Percentiles rank a stretch among this genome's conserved stretches.
phyloP scores from a whole-genome alignment of 768 basidiomycete genomes.

The Kwoniella bestiolae region DNA sequence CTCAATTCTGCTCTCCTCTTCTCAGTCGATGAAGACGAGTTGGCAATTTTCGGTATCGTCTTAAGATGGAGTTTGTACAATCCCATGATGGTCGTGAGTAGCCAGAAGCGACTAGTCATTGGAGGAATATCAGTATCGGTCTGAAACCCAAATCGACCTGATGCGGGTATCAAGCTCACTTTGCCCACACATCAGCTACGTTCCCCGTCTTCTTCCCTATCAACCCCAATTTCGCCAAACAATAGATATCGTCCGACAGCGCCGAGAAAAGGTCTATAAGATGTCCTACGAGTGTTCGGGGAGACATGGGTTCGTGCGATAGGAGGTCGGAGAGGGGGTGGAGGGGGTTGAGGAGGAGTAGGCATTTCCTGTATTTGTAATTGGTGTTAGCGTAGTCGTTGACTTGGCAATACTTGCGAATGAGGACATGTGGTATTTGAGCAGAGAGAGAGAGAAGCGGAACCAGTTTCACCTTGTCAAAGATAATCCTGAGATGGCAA shows the following conservation, averaged over 20 bases:
- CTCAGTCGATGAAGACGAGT: not conserved
- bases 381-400: too few relatives aligned
- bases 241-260: slow-evolving; percentile 47
- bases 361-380: slow-evolving; percentile 54
- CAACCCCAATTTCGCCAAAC: slow-evolving; percentile 42
- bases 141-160: too few relatives aligned
- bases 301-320: slow-evolving; percentile 45
- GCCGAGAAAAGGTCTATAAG: slow-evolving; percentile 45
- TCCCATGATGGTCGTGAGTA: slow-evolving; percentile 45
- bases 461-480: slow-evolving; percentile 42
- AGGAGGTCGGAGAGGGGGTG: slow-evolving; percentile 48
- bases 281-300: slow-evolving; percentile 33
- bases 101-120: slow-evolving; percentile 47
- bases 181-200: slow-evolving; percentile 46
- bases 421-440: too few relatives aligned
- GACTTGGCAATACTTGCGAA: too few relatives aligned
- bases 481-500: slow-evolving; percentile 42
- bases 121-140: slow-evolving; percentile 4
- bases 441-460: not conserved
- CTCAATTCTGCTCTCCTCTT: slow-evolving; percentile 15
- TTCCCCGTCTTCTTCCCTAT: slow-evolving; percentile 29
- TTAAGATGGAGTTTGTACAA: slow-evolving; percentile 42
- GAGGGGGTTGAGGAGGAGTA: slow-evolving; percentile 51
- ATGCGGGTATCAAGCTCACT: slow-evolving; percentile 32
- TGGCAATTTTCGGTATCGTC: slow-evolving; percentile 39